phyloP scores from a whole-genome alignment of 2,329 filamentous ascomycete genomes.

The Helminthosporium solani region DNA sequence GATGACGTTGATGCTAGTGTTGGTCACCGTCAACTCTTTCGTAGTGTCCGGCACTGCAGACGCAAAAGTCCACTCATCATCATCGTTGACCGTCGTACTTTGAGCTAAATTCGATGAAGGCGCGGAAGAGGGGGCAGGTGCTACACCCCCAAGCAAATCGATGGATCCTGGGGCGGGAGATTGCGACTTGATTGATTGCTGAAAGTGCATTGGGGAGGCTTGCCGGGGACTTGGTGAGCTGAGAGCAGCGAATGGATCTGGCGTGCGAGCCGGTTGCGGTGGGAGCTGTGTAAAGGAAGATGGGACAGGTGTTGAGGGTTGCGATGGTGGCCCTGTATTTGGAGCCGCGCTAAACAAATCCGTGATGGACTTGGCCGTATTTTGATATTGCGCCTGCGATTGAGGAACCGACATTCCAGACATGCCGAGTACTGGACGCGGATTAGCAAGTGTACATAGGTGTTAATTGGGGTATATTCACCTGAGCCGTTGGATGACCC shows the following conservation, averaged over 20 bases:
- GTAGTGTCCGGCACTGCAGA: slow-evolving; percentile 76
- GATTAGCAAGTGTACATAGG: slow-evolving; percentile 13
- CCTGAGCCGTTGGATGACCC: slow-evolving; percentile 56
- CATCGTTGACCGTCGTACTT: slow-evolving; percentile 63
- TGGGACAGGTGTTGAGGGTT: slow-evolving; percentile 51
- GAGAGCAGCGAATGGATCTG: slow-evolving; percentile 63
- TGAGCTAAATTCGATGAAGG: slow-evolving; percentile 30
- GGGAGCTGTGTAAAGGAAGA: slow-evolving; percentile 40
- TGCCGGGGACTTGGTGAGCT: slow-evolving; percentile 55
- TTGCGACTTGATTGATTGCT: slow-evolving; percentile 45
- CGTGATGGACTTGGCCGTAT: slow-evolving; percentile 54
- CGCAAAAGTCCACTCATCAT: slow-evolving; percentile 93
- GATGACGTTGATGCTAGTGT: slow-evolving; percentile 69
- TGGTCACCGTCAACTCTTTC: slow-evolving; percentile 67
- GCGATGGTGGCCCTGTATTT: slow-evolving; percentile 39
- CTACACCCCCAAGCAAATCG: slow-evolving; percentile 40
- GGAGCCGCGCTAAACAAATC: slow-evolving; percentile 58
- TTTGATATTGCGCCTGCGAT: slow-evolving; percentile 41
- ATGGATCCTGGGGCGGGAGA: slow-evolving; percentile 31
- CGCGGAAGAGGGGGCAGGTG: slow-evolving; percentile 21
- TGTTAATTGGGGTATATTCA: slow-evolving; percentile 9
- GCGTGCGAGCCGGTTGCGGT: slow-evolving; percentile 39
- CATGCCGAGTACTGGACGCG: slow-evolving; percentile 29
- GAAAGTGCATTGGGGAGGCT: slow-evolving; percentile 51
- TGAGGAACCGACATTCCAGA: slow-evolving; percentile 36